A percentile compares a stretch with the other conserved stretches of the same genome.
Conservation (phyloP, 768 basidiomycete species). For the Tricholoma furcatifolium region DNA sequence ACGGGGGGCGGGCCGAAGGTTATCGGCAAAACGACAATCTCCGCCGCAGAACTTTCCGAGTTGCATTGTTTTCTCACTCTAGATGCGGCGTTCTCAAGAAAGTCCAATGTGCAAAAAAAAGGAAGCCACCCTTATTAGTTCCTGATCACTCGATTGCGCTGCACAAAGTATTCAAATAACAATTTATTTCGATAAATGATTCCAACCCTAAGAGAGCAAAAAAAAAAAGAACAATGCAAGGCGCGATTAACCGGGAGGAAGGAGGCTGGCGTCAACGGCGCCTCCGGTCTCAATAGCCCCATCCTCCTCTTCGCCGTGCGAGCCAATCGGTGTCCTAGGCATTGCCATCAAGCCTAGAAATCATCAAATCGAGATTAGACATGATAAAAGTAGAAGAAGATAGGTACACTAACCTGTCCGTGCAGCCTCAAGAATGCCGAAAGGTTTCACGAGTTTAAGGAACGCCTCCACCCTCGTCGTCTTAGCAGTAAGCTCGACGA, state of each 20-base stretch:
- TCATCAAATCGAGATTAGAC: neutral
- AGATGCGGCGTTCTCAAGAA: too few relatives aligned
- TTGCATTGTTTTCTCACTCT: too few relatives aligned
- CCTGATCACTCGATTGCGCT: too few relatives aligned
- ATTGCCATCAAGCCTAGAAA: conserved; percentile 90
- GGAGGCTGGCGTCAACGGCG: conserved; percentile 83
- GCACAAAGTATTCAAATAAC: too few relatives aligned
- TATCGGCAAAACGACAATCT: too few relatives aligned
- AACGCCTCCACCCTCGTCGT: conserved; percentile 91
- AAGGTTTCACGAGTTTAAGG: conserved; percentile 86
- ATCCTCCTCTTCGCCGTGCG: conserved; percentile 32
- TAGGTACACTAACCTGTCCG: conserved; percentile 64
- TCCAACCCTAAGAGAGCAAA: neutral
- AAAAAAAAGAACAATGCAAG: neutral
- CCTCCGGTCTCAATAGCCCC: conserved; percentile 34
- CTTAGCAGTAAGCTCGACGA: conserved; percentile 94
- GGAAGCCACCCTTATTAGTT: too few relatives aligned
- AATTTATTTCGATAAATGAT: too few relatives aligned
- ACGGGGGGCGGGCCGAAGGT: too few relatives aligned
- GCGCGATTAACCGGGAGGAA: conserved; percentile 82
- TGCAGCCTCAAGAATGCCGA: conserved; percentile 93
- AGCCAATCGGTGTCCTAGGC: conserved; percentile 89
- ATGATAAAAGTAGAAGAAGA: neutral
- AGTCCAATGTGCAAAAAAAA: too few relatives aligned
- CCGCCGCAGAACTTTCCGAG: too few relatives aligned